These are phyloP conservation scores for Sugiyamaella mastotermitis DNA, from an alignment of 805 yeast species.

Conservation along the genomic window DNA sequence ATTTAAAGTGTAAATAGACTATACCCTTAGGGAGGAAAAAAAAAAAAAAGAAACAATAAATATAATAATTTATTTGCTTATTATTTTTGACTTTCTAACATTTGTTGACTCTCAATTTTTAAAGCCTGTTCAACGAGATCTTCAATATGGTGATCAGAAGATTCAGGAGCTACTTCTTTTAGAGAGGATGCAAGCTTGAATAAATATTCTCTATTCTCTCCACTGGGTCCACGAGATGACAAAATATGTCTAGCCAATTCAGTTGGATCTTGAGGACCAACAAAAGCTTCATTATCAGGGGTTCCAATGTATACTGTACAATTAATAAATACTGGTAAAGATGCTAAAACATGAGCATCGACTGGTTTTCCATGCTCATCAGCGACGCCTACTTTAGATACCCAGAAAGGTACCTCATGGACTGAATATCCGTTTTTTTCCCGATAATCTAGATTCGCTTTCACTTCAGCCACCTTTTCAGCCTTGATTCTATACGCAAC, in stretches of 20 bases:
- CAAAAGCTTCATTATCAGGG: constrained; percentile 69
- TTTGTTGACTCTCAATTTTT: background rate
- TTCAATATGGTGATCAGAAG: constrained; percentile 39
- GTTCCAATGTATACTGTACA: constrained; percentile 81
- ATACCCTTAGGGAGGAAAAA: too few relatives aligned
- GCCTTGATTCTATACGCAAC: constrained; percentile 78
- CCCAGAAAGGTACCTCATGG: constrained; percentile 58
- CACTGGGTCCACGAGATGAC: constrained; percentile 68
- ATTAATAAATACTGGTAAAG: constrained; percentile 30
- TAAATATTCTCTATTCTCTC: constrained; percentile 70
- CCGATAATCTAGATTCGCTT: constrained; percentile 66
- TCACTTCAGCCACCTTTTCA: constrained; percentile 52
- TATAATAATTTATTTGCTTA: background rate
- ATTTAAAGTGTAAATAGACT: background rate
- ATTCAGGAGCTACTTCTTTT: constrained; percentile 32
- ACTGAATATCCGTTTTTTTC: constrained; percentile 86
- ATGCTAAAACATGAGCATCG: background rate
- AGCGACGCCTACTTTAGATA: constrained; percentile 27
- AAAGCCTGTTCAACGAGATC: constrained; percentile 24
- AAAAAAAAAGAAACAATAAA: background rate
- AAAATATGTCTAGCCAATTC: constrained; percentile 58
- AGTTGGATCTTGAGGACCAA: constrained; percentile 68
- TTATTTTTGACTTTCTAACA: background rate
- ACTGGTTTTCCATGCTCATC: constrained; percentile 13
- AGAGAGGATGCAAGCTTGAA: constrained; percentile 47